These are phyloP conservation scores for Apophysomyces sp. DNA, from an alignment of 371 early-diverging fungal species.

Conservation along the genomic window DNA sequence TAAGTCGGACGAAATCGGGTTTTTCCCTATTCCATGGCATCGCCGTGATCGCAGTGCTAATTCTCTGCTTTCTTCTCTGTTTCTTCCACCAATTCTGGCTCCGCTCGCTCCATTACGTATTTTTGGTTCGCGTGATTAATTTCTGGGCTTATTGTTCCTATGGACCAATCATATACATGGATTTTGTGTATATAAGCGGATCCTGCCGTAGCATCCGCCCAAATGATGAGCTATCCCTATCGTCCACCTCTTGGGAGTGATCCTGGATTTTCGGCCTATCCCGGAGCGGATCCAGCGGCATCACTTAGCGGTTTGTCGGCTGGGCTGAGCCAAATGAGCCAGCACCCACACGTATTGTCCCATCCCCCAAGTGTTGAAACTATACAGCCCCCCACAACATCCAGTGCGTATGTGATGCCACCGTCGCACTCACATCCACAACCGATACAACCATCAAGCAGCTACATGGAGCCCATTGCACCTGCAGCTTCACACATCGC, in stretches of 20 bases:
- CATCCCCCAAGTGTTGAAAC: not conserved
- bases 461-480: slow-evolving; percentile 9
- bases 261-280: slow-evolving; percentile 1
- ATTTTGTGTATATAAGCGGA: slow-evolving; percentile 1
- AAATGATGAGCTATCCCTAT: slow-evolving; percentile 21
- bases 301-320: not conserved
- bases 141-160: not conserved
- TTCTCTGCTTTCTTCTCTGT: not conserved
- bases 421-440: slow-evolving; percentile 8
- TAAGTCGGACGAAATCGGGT: slow-evolving; percentile 1
- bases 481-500: slow-evolving; percentile 7
- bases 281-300: not conserved
- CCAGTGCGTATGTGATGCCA: slow-evolving; percentile 6
- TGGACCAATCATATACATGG: not conserved
- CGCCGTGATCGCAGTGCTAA: slow-evolving; percentile 3
- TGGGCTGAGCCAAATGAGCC: not conserved
- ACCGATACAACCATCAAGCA: slow-evolving; percentile 11
- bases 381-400: slow-evolving; percentile 5
- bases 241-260: not conserved
- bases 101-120: not conserved
- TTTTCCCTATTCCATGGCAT: not conserved
- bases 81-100: not conserved
- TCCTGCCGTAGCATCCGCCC: slow-evolving; percentile 12
- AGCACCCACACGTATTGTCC: not conserved
- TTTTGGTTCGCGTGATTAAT: not conserved